Conservation (phyloP, 2,329 filamentous ascomycete species). For the Fusarium duplospermum region DNA sequence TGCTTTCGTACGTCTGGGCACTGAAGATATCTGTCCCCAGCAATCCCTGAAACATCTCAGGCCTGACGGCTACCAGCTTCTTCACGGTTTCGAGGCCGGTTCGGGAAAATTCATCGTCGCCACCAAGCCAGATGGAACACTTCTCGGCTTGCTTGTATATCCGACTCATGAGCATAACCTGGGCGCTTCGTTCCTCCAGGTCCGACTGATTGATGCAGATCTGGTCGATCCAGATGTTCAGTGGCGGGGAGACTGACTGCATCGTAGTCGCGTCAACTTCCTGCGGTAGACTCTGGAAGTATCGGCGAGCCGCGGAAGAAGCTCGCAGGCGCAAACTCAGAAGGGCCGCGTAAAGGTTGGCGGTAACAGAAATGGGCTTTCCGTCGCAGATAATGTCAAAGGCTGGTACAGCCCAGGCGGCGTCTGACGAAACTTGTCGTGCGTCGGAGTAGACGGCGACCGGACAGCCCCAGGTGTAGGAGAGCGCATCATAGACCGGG, state of each 20-base stretch:
- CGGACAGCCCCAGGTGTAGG: neutral
- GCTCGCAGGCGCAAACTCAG: neutral
- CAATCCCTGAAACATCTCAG: too few relatives aligned
- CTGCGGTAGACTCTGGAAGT: too few relatives aligned
- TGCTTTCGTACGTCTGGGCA: too few relatives aligned
- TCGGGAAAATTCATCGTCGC: neutral
- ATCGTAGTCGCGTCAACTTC: too few relatives aligned
- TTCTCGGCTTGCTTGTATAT: neutral
- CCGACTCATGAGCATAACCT: neutral
- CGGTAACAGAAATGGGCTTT: neutral
- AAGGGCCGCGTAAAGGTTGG: neutral
- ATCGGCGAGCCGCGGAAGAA: too few relatives aligned
- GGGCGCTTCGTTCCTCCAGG: neutral
- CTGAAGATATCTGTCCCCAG: too few relatives aligned
- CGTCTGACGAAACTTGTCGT: neutral
- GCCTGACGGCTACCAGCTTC: neutral
- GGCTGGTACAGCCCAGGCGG: neutral
- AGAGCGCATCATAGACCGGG: neutral
- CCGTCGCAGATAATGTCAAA: neutral
- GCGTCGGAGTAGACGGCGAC: neutral
- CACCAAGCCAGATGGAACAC: neutral
- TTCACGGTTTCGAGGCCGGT: fast-evolving
- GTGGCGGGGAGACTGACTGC: neutral
- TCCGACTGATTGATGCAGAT: neutral
- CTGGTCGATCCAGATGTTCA: neutral